These are phyloP conservation scores for Beauveria sp. DNA, from an alignment of 2,329 filamentous ascomycete genomes.

Conservation along the genomic window DNA sequence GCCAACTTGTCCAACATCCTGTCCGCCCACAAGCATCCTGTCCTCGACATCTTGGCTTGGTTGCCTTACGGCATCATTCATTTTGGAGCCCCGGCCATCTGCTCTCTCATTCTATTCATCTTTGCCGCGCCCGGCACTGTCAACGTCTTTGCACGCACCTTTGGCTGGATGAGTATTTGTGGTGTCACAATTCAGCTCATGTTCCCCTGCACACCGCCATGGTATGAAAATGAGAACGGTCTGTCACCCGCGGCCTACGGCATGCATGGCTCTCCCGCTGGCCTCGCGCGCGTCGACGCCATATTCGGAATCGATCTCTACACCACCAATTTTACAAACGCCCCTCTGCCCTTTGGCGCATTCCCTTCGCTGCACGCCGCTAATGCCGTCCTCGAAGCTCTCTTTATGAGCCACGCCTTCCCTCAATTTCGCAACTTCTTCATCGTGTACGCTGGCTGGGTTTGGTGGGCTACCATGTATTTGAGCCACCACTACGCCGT, in stretches of 20 bases:
- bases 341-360: conserved; percentile 86
- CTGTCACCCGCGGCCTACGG: conserved; percentile 87
- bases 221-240: conserved; percentile 93
- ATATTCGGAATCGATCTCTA: conserved; percentile 90
- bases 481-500: conserved; percentile 95
- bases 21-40: conserved; percentile 75
- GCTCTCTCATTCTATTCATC: conserved; percentile 73
- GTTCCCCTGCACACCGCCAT: conserved; percentile 90
- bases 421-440: conserved; percentile 74
- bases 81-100: conserved; percentile 77
- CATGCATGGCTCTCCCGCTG: conserved; percentile 82
- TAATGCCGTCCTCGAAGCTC: conserved; percentile 78
- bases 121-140: conserved; percentile 81
- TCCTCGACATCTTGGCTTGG: conserved; percentile 86
- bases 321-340: conserved; percentile 84
- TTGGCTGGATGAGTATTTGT: conserved; percentile 86
- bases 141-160: conserved; percentile 76
- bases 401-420: conserved; percentile 92
- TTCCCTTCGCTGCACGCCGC: conserved; percentile 91
- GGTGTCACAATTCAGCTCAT: conserved; percentile 83
- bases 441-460: conserved; percentile 79
- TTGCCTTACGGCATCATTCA: conserved; percentile 87
- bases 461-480: conserved; percentile 99
- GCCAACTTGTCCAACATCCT: conserved; percentile 94
- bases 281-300: conserved; percentile 79